Evolutionary conservation across 345 rosid species (phyloP).

Genomic region (Microthlaspi erraticum): DNA sequence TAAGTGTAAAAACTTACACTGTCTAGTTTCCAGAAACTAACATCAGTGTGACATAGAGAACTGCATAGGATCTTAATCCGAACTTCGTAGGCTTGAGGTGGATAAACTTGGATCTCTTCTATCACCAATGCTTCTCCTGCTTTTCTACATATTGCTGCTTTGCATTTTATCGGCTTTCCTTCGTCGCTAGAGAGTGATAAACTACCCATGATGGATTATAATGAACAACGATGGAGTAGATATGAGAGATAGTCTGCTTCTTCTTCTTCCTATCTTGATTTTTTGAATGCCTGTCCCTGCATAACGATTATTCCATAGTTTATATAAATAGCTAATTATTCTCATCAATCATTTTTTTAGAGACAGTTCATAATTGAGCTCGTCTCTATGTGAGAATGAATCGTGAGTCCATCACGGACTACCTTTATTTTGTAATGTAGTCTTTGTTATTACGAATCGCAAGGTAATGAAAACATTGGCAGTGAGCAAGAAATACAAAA

Average conservation of each 20-base stretch:
- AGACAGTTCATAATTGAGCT: too few relatives aligned
- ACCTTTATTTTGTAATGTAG: neutral
- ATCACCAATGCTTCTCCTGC: slow-evolving; percentile 58
- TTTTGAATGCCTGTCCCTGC: neutral
- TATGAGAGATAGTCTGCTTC: neutral
- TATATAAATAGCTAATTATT: neutral
- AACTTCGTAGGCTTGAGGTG: slow-evolving; percentile 73
- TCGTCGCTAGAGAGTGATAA: slow-evolving; percentile 21
- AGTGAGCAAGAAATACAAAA: neutral
- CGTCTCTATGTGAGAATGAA: too few relatives aligned
- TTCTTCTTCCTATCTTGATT: too few relatives aligned
- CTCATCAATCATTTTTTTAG: neutral
- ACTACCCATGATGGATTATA: slow-evolving; percentile 11
- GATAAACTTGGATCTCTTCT: slow-evolving; percentile 73
- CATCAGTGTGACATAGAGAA: slow-evolving; percentile 69
- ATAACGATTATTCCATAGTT: neutral
- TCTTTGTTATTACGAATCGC: neutral
- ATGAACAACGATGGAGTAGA: slow-evolving; percentile 4
- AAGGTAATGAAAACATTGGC: neutral
- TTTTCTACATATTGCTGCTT: slow-evolving; percentile 69
- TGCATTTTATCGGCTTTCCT: slow-evolving; percentile 62
- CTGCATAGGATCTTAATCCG: slow-evolving; percentile 75
- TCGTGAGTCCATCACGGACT: neutral
- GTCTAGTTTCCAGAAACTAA: slow-evolving; percentile 55
- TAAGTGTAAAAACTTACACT: slow-evolving; percentile 44